Evolutionary conservation across 208 protist species (phyloP).

Genomic region (Leishmania guyanensis): DNA sequence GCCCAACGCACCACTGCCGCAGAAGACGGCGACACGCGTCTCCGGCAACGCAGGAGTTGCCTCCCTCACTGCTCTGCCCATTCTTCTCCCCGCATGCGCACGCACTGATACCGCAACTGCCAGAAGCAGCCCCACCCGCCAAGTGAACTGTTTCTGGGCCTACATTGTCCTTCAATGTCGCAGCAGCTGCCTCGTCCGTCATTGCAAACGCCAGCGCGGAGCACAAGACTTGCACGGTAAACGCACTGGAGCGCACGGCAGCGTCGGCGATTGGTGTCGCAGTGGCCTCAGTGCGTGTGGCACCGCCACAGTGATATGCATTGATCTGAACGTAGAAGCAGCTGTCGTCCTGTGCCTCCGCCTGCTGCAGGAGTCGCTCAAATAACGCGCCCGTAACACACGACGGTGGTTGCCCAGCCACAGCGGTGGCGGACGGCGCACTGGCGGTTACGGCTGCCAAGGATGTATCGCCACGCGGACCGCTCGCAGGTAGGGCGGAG

Average conservation of each 20-base stretch:
- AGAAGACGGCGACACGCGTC: background rate
- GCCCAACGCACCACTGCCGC: constrained; percentile 17
- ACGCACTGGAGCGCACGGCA: background rate
- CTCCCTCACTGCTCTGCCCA: background rate
- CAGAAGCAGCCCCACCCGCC: background rate
- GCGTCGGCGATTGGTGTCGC: background rate
- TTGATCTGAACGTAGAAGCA: constrained; percentile 5
- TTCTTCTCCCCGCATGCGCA: background rate
- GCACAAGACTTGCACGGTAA: constrained; percentile 3
- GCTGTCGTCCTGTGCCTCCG: constrained; percentile 6
- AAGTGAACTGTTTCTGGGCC: background rate
- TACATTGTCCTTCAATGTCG: background rate
- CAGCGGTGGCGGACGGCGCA: background rate
- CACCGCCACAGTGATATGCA: background rate
- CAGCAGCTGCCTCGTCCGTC: background rate
- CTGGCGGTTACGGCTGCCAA: background rate
- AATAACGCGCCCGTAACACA: background rate
- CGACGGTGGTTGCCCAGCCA: background rate
- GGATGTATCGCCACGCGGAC: background rate
- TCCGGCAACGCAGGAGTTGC: background rate
- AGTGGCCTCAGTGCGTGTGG: background rate
- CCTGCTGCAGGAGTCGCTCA: background rate
- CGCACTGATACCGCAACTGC: background rate
- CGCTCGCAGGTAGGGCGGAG: background rate
- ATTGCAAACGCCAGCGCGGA: background rate